Base-by-base conservation (phyloP, 2,329 filamentous ascomycete genomes). In the Arthroderma sp. region DNA sequence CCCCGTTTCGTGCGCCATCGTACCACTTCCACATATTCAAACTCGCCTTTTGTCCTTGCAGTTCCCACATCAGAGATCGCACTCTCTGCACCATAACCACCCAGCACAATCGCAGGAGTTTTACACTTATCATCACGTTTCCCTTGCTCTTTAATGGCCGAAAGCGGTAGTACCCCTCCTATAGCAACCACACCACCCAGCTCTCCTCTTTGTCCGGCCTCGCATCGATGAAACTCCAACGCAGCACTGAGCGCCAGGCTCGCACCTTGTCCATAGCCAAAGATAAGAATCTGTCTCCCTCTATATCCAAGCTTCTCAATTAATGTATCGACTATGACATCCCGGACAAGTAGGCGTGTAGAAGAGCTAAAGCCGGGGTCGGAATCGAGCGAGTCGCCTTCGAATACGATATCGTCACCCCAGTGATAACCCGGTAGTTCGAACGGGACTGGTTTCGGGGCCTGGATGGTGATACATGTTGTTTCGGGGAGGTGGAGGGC, bases 401-500 rank as follows among this genome's bases (percentile, higher is more conserved):
- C 70, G 30, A 83, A 63, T 5, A 62, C 59, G 42, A 84, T 55
- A 56, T 83, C 80, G 55, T 84, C 79, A 40, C 80, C 80, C 79
- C 79, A 84, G 63, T 83, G 77, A 56, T 73, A 82, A 29, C 78
- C 78, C 2, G 78, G 71, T 4, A 88, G 65, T 38, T 78, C 72
- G 44, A 85, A 77, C 1, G 84, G 83, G 4, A 94, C 68, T 0
- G 76, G 75, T 27, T 71, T 71, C 0, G 82, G 79, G 0, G 80
- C 87, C 56, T 83, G 82, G 36, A 93, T 68, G 5, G 84, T 75
- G 44, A 94, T 74, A 55, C 79, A 78, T 46, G 80, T 74, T 43
- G 87, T 87, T 56, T 87, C 83, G 0, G 86, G 86, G 3, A 94
- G 75, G 49, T 74, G 70, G 49, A 94, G 66, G 53, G 77, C 78